Evolutionary conservation across 176 grass and related monocot species (phyloP).

Genomic region (Avena atlantica): DNA sequence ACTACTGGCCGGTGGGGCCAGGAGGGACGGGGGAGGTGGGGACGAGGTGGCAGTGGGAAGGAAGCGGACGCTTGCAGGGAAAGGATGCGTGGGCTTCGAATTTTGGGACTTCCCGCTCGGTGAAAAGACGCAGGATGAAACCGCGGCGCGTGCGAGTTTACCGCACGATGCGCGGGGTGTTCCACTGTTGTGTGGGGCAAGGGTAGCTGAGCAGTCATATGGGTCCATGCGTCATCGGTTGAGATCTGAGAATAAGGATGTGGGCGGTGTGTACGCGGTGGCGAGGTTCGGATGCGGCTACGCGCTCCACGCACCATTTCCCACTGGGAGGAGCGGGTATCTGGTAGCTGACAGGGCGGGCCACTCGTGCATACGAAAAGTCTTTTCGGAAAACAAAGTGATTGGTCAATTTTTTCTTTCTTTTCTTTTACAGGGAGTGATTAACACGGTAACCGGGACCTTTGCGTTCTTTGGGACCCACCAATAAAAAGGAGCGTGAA

Average conservation of each 20-base stretch:
- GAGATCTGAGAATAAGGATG: neutral
- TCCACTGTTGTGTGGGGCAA: neutral
- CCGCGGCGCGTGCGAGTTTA: neutral
- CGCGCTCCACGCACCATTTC: constrained; percentile 5
- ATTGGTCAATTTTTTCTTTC: too few relatives aligned
- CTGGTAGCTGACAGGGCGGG: neutral
- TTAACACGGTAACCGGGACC: too few relatives aligned
- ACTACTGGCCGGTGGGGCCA: neutral
- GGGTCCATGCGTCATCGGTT: neutral
- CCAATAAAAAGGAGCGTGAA: too few relatives aligned
- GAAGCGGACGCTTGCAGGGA: neutral
- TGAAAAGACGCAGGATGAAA: neutral
- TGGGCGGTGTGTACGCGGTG: neutral
- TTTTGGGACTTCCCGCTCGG: constrained; percentile 29
- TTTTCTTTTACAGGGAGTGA: too few relatives aligned
- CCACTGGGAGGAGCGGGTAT: neutral
- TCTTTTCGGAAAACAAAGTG: too few relatives aligned
- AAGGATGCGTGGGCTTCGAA: constrained; percentile 12
- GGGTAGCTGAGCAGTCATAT: neutral
- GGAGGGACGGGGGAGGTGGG: neutral
- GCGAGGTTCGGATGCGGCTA: neutral
- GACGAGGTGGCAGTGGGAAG: neutral
- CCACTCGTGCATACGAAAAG: neutral
- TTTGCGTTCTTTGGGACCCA: too few relatives aligned
- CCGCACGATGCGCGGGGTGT: neutral